Percentiles rank a stretch among this genome's conserved stretches.
Evolutionary conservation across 2,329 filamentous ascomycete genomes (phyloP).

Genomic region (Ceratocystis colombiana): DNA sequence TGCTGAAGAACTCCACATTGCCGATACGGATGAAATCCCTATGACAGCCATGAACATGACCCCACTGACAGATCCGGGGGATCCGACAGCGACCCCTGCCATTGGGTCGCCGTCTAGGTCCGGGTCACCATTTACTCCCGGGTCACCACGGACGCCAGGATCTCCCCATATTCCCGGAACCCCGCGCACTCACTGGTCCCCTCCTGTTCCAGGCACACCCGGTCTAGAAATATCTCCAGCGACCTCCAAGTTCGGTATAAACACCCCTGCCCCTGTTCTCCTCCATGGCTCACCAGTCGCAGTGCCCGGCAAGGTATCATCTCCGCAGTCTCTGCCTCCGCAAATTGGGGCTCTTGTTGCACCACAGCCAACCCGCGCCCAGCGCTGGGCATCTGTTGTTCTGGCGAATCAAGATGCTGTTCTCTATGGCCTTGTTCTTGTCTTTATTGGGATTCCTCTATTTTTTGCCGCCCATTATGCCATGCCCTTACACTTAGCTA

Average conservation of each 20-base stretch:
- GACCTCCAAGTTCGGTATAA: slow-evolving; percentile 27
- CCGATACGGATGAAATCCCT: slow-evolving; percentile 40
- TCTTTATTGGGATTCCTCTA: slow-evolving; percentile 44
- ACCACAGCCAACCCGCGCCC: slow-evolving; percentile 38
- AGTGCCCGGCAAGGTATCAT: not conserved
- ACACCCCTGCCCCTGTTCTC: slow-evolving; percentile 29
- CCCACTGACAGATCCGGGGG: slow-evolving; percentile 26
- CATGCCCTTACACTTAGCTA: slow-evolving; percentile 39
- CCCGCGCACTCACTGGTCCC: not conserved
- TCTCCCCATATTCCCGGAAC: slow-evolving; percentile 3
- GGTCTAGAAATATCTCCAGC: slow-evolving; percentile 25
- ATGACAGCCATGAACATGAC: slow-evolving; percentile 31
- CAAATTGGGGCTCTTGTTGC: slow-evolving; percentile 34
- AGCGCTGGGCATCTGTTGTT: slow-evolving; percentile 42
- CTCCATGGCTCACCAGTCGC: slow-evolving; percentile 19
- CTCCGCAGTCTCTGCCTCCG: slow-evolving; percentile 26
- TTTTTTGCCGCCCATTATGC: slow-evolving; percentile 46
- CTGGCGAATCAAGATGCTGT: slow-evolving; percentile 39
- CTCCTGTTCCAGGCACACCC: slow-evolving; percentile 17
- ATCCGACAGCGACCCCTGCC: not conserved
- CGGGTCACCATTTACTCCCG: not conserved
- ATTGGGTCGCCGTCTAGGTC: not conserved
- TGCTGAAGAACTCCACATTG: slow-evolving; percentile 38
- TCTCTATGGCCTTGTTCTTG: slow-evolving; percentile 38
- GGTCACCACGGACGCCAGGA: not conserved